Percentiles rank a stretch among this genome's conserved stretches.
phyloP scores from a whole-genome alignment of 305 asterid genomes.

The Coffea humblotiana region DNA sequence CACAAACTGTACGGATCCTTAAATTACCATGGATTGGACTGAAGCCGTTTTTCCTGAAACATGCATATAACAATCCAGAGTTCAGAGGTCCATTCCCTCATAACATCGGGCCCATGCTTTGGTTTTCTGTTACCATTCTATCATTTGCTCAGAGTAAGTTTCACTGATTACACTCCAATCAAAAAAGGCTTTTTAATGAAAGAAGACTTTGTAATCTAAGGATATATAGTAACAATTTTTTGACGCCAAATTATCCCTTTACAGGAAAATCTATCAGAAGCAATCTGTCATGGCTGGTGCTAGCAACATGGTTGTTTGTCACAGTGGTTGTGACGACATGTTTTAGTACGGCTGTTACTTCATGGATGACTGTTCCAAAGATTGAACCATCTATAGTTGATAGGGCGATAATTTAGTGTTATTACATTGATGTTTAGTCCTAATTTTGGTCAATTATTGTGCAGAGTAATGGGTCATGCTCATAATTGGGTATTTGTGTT shows the following conservation, averaged over 20 bases:
- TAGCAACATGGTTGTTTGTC: slow-evolving; percentile 53
- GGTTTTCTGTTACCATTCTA: slow-evolving; percentile 67
- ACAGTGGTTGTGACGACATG: slow-evolving; percentile 50
- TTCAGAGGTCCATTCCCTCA: slow-evolving; percentile 34
- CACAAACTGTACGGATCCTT: too few relatives aligned
- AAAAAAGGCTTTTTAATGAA: too few relatives aligned
- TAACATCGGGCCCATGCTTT: slow-evolving; percentile 41
- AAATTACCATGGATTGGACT: too few relatives aligned
- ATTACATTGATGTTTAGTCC: too few relatives aligned
- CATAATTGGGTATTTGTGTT: too few relatives aligned
- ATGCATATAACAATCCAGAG: slow-evolving; percentile 38
- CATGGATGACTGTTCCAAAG: slow-evolving; percentile 63
- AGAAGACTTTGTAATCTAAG: too few relatives aligned
- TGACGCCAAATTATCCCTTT: background rate
- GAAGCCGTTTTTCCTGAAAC: slow-evolving; percentile 10
- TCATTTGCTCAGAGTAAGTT: slow-evolving; percentile 57
- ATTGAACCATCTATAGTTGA: slow-evolving; percentile 47
- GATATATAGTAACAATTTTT: too few relatives aligned
- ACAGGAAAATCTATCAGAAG: slow-evolving; percentile 57
- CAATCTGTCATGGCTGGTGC: slow-evolving; percentile 47
- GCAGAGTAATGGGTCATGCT: too few relatives aligned
- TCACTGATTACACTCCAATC: too few relatives aligned
- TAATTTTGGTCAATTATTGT: too few relatives aligned
- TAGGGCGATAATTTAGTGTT: too few relatives aligned
- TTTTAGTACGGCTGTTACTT: slow-evolving; percentile 61